phyloP scores from a whole-genome alignment of 768 basidiomycete species.

The Collybiopsis confluens region DNA sequence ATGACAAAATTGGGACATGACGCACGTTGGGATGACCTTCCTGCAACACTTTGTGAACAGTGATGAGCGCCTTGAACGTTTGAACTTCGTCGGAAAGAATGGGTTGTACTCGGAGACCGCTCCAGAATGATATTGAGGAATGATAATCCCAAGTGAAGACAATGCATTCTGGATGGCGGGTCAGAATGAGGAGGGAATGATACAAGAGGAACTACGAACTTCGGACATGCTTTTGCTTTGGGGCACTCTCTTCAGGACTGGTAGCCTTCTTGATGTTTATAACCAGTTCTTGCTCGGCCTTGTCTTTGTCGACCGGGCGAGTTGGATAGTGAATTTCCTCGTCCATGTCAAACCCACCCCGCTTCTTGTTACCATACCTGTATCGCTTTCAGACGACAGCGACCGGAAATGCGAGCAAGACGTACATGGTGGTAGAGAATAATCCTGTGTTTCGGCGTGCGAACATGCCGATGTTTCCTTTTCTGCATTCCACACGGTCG shows the following conservation, averaged over 20 bases:
- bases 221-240: conserved; percentile 99
- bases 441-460: not conserved
- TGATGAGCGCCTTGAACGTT: conserved; percentile 97
- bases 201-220: conserved; percentile 52
- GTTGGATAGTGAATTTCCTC: conserved; percentile 93
- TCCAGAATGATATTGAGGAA: conserved; percentile 97
- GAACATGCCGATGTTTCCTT: conserved; percentile 11
- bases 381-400: not conserved
- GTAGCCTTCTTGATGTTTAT: conserved; percentile 99
- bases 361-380: conserved; percentile 25
- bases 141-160: conserved; percentile 99
- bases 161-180: conserved; percentile 71
- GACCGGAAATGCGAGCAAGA: not conserved
- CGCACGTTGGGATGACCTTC: conserved; percentile 92
- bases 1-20: conserved; percentile 7
- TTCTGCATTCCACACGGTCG: conserved; percentile 12
- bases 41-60: conserved; percentile 95
- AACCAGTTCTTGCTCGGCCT: conserved; percentile 90
- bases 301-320: conserved; percentile 97
- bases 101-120: conserved; percentile 92
- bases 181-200: not conserved
- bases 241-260: conserved; percentile 89
- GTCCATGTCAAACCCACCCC: conserved; percentile 60
- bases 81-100: conserved; percentile 96
- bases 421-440: conserved; percentile 1